Conservation (phyloP, 371 early-diverging fungal species). For the Neoconidiobolus thromboides region DNA sequence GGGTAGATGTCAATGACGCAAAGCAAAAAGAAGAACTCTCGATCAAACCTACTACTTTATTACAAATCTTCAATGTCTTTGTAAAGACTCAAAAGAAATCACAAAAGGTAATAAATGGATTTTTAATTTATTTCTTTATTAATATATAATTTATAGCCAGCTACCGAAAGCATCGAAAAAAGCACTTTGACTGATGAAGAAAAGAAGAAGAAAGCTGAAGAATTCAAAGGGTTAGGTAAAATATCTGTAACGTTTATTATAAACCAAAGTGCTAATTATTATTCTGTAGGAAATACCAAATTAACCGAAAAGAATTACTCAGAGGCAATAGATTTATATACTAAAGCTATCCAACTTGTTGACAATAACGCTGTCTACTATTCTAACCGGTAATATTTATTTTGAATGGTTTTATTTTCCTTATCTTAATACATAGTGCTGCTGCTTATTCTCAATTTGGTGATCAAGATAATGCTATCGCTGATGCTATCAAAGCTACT, state of each 20-base stretch:
- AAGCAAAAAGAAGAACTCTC: conserved; percentile 39
- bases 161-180: conserved; percentile 2
- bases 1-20: conserved; percentile 52
- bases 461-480: conserved; percentile 69
- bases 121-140: conserved; percentile 1
- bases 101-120: neutral
- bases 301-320: conserved; percentile 61
- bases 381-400: conserved; percentile 57
- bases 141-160: conserved; percentile 5
- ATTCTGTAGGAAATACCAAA: conserved; percentile 45
- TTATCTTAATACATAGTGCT: conserved; percentile 30
- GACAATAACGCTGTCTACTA: conserved; percentile 76
- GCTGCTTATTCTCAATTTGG: conserved; percentile 84
- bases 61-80: conserved; percentile 78
- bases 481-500: conserved; percentile 65
- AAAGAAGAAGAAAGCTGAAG: conserved; percentile 63
- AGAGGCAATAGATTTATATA: conserved; percentile 72
- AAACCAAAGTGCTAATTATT: neutral
- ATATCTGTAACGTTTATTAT: neutral
- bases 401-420: neutral
- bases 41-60: conserved; percentile 66
- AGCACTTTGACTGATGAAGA: conserved; percentile 18
- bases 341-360: conserved; percentile 75
- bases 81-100: conserved; percentile 56
- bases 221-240: conserved; percentile 52